These are phyloP conservation scores for Cladophialophora yegresii DNA, from an alignment of 2,329 filamentous ascomycete genomes.

Conservation along the genomic window DNA sequence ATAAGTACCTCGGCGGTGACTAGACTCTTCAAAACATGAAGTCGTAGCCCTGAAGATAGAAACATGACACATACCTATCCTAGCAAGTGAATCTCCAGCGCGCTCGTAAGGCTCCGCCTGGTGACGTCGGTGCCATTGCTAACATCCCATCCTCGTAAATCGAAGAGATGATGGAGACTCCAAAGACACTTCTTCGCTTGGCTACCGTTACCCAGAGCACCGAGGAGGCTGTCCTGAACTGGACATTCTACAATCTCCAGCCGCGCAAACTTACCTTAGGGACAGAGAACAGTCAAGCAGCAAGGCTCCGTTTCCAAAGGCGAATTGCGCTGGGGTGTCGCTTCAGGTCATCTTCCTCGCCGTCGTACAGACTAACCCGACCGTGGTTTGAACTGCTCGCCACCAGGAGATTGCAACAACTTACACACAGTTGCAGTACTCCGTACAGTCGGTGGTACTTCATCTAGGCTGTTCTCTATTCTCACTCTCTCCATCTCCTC, in stretches of 20 bases:
- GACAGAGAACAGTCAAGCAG: background rate
- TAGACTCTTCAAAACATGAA: too few relatives aligned
- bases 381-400: too few relatives aligned
- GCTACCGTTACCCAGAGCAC: background rate
- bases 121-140: background rate
- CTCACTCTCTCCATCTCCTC: too few relatives aligned
- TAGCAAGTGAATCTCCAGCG: background rate
- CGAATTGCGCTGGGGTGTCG: background rate
- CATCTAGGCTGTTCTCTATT: too few relatives aligned
- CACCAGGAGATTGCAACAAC: too few relatives aligned
- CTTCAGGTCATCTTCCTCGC: too few relatives aligned
- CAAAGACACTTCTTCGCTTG: background rate
- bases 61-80: background rate
- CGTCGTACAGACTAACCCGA: too few relatives aligned
- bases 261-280: background rate
- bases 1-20: too few relatives aligned
- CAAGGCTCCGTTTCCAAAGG: background rate
- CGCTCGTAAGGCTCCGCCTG: background rate
- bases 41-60: background rate
- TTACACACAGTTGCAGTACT: too few relatives aligned
- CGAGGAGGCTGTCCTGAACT: background rate
- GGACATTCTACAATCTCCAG: too few relatives aligned
- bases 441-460: too few relatives aligned
- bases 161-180: background rate
- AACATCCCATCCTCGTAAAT: background rate